Conservation (phyloP, 352 stramenopile species). For the Phytophthora tentaculata region DNA sequence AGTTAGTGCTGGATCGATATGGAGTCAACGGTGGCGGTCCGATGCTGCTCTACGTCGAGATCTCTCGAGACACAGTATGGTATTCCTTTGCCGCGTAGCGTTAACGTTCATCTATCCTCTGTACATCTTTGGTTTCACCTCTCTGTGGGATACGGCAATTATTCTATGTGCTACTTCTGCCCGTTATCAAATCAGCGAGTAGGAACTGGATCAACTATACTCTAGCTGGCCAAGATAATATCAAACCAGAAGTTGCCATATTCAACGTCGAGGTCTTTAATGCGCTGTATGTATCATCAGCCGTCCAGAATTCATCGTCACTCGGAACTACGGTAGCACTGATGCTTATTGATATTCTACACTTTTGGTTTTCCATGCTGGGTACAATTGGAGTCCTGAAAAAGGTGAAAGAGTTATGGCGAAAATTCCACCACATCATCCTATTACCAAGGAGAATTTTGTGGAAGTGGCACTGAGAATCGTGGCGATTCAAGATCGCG, state of each 20-base stretch:
- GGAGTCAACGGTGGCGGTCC: conserved; percentile 12
- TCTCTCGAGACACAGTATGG: conserved; percentile 10
- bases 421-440: conserved; percentile 19
- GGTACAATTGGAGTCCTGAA: conserved; percentile 9
- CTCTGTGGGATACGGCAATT: conserved; percentile 10
- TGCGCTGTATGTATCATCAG: not conserved
- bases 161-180: conserved; percentile 6
- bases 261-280: conserved; percentile 47
- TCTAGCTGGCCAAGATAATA: conserved; percentile 26
- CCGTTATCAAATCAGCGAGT: conserved; percentile 14
- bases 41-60: conserved; percentile 15
- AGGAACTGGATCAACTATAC: conserved; percentile 34
- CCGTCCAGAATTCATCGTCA: conserved; percentile 23
- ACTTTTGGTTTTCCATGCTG: conserved; percentile 17
- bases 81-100: conserved; percentile 31
- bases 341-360: conserved; percentile 25
- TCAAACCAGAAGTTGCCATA: conserved; percentile 47
- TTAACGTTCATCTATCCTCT: conserved; percentile 36
- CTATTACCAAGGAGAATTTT: conserved; percentile 8
- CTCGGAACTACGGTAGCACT: conserved; percentile 17
- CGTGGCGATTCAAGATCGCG: conserved; percentile 11
- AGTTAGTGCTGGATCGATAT: conserved; percentile 10
- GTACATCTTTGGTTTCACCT: conserved; percentile 29
- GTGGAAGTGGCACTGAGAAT: conserved; percentile 18
- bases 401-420: conserved; percentile 15